phyloP scores from a whole-genome alignment of 371 early-diverging fungal species.

The Sanchytrium tribonematis region DNA sequence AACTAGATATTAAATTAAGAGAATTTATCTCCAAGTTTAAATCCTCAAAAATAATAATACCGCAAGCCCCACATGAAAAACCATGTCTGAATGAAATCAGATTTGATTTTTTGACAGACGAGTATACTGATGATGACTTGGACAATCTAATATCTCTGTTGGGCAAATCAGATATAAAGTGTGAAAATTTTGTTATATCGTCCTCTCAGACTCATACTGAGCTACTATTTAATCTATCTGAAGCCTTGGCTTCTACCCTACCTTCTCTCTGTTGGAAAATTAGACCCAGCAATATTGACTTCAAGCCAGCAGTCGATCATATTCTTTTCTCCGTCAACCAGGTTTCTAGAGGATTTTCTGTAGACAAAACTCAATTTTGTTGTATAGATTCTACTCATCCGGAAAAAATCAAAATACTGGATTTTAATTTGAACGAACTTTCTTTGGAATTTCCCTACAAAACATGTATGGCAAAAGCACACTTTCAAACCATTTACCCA shows the following conservation, averaged over 20 bases:
- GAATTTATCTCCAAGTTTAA: not conserved
- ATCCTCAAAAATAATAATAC: not conserved
- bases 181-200: not conserved
- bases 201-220: not conserved
- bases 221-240: not conserved
- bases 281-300: not conserved
- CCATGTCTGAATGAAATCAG: not conserved
- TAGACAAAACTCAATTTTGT: not conserved
- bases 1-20: not conserved
- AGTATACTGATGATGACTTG: not conserved
- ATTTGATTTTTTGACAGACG: not conserved
- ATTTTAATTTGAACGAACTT: not conserved
- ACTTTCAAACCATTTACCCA: not conserved
- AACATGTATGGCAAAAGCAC: not conserved
- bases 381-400: not conserved
- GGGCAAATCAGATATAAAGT: not conserved
- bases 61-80: not conserved
- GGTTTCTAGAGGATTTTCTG: not conserved
- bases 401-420: not conserved
- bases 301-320: not conserved
- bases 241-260: not conserved
- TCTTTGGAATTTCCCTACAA: not conserved
- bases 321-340: not conserved
- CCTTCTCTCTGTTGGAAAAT: not conserved
- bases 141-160: not conserved